Evolutionary conservation across 441 rosid species (phyloP).

Genomic region (Gossypium davidsonii): DNA sequence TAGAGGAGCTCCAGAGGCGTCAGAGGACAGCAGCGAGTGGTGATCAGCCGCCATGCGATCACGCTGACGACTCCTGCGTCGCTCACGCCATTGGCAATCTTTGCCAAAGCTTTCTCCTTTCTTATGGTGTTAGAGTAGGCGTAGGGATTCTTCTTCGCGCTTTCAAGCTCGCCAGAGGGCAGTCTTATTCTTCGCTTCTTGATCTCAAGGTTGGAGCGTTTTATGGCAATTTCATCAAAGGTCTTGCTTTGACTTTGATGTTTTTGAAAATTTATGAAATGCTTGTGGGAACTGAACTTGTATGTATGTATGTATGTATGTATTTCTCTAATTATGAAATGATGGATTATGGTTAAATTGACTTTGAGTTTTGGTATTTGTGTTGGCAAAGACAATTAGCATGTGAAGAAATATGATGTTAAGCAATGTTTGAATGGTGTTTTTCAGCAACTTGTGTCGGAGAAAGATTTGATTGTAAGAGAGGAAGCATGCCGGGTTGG

Average conservation of each 20-base stretch:
- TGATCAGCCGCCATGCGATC: conserved; percentile 62
- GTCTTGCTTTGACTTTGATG: not conserved
- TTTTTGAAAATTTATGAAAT: not conserved
- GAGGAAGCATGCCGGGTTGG: conserved; percentile 98
- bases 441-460: conserved; percentile 94
- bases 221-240: not conserved
- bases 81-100: conserved; percentile 94
- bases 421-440: not conserved
- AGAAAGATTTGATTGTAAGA: conserved; percentile 91
- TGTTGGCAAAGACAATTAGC: not conserved
- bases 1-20: conserved; percentile 77
- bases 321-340: not conserved
- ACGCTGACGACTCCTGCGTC: conserved; percentile 80
- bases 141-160: conserved; percentile 93
- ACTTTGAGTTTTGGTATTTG: not conserved
- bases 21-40: conserved; percentile 52
- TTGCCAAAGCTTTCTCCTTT: conserved; percentile 94
- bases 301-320: not conserved
- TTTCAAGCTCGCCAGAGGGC: conserved; percentile 87
- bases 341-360: not conserved
- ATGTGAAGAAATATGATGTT: not conserved
- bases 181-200: conserved; percentile 79
- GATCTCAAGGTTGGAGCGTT: conserved; percentile 70
- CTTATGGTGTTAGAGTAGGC: conserved; percentile 92
- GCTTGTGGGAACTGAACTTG: conserved; percentile 1